Evolutionary conservation across 2,329 filamentous ascomycete genomes (phyloP).

Genomic region (Fusarium pininemorale): DNA sequence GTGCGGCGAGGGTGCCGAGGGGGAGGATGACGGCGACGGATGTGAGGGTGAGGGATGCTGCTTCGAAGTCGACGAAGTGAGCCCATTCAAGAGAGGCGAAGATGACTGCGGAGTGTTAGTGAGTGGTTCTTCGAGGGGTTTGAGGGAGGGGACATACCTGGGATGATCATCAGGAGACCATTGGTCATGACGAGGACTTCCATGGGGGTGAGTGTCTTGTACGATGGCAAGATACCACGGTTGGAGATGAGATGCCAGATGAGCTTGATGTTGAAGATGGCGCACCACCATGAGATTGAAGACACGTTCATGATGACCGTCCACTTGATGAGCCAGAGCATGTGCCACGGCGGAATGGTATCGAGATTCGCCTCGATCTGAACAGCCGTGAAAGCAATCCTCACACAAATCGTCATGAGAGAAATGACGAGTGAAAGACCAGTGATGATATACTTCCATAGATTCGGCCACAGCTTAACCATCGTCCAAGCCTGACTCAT

Average conservation of each 20-base stretch:
- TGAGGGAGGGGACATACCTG: conserved; percentile 51
- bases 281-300: conserved; percentile 63
- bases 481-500: conserved; percentile 63
- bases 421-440: conserved; percentile 49
- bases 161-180: conserved; percentile 64
- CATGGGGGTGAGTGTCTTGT: conserved; percentile 57
- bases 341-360: conserved; percentile 31
- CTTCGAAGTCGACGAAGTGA: conserved; percentile 56
- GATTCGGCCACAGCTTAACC: conserved; percentile 57
- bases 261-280: conserved; percentile 63
- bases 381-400: conserved; percentile 48
- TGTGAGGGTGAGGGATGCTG: conserved; percentile 59
- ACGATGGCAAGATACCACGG: conserved; percentile 56
- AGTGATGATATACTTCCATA: conserved; percentile 46
- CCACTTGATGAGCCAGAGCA: conserved; percentile 52
- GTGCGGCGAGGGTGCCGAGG: conserved; percentile 61
- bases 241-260: conserved; percentile 58
- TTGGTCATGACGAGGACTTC: conserved; percentile 66
- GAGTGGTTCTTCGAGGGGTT: not conserved
- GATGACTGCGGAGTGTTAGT: conserved; percentile 51
- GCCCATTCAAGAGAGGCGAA: conserved; percentile 60
- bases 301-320: conserved; percentile 52
- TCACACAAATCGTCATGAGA: conserved; percentile 45
- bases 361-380: conserved; percentile 48
- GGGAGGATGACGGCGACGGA: conserved; percentile 62